A percentile compares a stretch with the other conserved stretches of the same genome.
phyloP scores from a whole-genome alignment of 345 rosid species.

The Turritis glabra region DNA sequence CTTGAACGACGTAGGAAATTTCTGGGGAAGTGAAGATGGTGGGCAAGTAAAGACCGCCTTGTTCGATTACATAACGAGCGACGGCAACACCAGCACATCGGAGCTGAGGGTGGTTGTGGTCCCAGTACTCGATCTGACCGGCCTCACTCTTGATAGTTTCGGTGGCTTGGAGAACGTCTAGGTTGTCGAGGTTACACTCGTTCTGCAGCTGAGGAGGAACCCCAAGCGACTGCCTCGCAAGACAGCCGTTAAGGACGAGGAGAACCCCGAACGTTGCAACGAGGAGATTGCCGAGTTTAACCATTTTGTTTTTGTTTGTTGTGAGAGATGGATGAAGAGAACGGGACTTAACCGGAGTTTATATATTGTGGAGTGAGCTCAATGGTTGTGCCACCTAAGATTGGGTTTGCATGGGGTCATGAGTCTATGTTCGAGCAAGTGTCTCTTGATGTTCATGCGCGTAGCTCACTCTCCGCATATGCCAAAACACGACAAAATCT shows the following conservation, averaged over 20 bases:
- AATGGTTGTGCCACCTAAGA: slow-evolving; percentile 27
- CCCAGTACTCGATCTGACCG: slow-evolving; percentile 53
- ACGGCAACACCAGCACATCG: slow-evolving; percentile 62
- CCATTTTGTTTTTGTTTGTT: slow-evolving; percentile 19
- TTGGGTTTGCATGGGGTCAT: slow-evolving; percentile 30
- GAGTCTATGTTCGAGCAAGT: slow-evolving; percentile 23
- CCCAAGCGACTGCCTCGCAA: slow-evolving; percentile 33
- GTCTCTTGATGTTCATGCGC: slow-evolving; percentile 18
- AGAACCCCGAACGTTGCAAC: slow-evolving; percentile 26
- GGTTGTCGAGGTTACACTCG: slow-evolving; percentile 51
- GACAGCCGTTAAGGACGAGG: slow-evolving; percentile 32
- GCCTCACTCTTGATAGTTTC: slow-evolving; percentile 50
- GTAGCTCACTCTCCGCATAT: slow-evolving; percentile 17
- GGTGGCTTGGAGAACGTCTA: slow-evolving; percentile 51
- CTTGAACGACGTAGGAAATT: slow-evolving; percentile 54
- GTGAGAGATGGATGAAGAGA: slow-evolving; percentile 24
- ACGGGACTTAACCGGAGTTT: not conserved
- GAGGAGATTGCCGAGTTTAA: slow-evolving; percentile 18
- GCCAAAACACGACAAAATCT: slow-evolving; percentile 15
- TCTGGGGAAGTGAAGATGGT: slow-evolving; percentile 46
- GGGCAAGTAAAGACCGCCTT: slow-evolving; percentile 61
- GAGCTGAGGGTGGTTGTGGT: slow-evolving; percentile 51
- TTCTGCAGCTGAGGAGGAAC: slow-evolving; percentile 41
- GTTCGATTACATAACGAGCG: slow-evolving; percentile 44
- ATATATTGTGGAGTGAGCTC: slow-evolving; percentile 24